These are phyloP conservation scores for Pseudogymnoascus sp. DNA, from an alignment of 2,329 filamentous ascomycete genomes.

Conservation along the genomic window DNA sequence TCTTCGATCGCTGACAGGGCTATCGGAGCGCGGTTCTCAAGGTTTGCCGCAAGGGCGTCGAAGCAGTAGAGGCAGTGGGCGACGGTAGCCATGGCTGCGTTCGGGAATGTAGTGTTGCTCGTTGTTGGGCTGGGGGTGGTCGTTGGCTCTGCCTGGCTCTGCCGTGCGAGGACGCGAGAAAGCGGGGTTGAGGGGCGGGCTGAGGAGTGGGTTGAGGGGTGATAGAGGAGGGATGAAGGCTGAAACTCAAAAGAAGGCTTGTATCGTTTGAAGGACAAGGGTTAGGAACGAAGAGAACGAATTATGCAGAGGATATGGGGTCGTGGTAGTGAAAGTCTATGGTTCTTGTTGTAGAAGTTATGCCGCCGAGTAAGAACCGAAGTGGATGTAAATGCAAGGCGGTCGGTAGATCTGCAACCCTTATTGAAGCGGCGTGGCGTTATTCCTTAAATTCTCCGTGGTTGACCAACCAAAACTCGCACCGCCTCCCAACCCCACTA, in stretches of 20 bases:
- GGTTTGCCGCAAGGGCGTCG: slow-evolving; percentile 70
- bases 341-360: not conserved
- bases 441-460: slow-evolving; percentile 1
- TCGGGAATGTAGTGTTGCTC: not conserved
- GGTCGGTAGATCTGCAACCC: not conserved
- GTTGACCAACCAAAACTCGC: not conserved
- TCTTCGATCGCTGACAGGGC: slow-evolving; percentile 61
- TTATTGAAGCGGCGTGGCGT: not conserved
- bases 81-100: slow-evolving; percentile 63
- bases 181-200: not conserved
- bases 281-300: not conserved
- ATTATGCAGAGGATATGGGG: slow-evolving; percentile 1
- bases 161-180: not conserved
- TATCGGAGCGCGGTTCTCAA: slow-evolving; percentile 61
- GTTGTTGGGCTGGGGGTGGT: not conserved
- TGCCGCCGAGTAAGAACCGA: not conserved
- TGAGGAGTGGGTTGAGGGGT: not conserved
- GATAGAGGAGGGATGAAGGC: not conserved
- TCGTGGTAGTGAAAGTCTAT: not conserved
- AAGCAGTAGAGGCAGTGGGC: slow-evolving; percentile 92
- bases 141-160: not conserved
- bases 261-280: not conserved
- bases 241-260: slow-evolving; percentile 4
- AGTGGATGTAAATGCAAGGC: not conserved
- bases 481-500: not conserved